These are phyloP conservation scores for Kalaharituber pfeilii DNA, from an alignment of 2,329 filamentous ascomycete species.

Conservation along the genomic window DNA sequence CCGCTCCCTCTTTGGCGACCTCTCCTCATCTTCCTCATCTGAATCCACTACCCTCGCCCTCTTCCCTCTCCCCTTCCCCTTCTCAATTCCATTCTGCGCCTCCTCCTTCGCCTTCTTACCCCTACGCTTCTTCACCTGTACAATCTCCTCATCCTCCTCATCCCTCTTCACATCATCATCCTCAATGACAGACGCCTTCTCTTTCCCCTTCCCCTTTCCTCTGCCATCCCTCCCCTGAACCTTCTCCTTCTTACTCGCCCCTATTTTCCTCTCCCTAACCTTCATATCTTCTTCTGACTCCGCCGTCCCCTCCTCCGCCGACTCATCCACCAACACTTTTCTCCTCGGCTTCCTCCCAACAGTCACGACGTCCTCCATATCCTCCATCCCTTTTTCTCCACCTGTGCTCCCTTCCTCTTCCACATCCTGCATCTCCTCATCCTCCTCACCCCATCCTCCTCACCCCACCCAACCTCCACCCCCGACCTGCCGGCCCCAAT, in stretches of 20 bases:
- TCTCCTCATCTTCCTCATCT: neutral
- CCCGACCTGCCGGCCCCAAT: constrained; percentile 37
- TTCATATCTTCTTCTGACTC: constrained; percentile 69
- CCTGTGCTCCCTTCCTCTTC: neutral
- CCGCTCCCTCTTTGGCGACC: neutral
- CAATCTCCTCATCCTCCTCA: constrained; percentile 10
- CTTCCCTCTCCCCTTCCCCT: constrained; percentile 1
- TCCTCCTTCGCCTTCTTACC: neutral
- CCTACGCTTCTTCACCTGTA: constrained; percentile 4
- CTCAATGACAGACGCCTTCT: constrained; percentile 40
- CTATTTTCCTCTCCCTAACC: constrained; percentile 69
- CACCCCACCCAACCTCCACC: neutral
- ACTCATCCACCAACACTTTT: constrained; percentile 1
- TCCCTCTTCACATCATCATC: constrained; percentile 61
- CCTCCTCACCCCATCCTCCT: neutral
- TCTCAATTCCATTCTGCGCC: neutral
- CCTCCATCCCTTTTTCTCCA: constrained; percentile 33
- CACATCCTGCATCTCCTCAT: neutral
- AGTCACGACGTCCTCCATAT: constrained; percentile 37
- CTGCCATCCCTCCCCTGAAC: too few species aligned
- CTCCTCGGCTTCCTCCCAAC: neutral
- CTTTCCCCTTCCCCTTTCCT: constrained; percentile 90
- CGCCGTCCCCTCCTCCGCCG: constrained; percentile 46
- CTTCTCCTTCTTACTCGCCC: constrained; percentile 37
- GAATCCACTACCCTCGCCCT: neutral